Base-by-base conservation (phyloP, 352 stramenopile species). In the Phytophthora megakarya region DNA sequence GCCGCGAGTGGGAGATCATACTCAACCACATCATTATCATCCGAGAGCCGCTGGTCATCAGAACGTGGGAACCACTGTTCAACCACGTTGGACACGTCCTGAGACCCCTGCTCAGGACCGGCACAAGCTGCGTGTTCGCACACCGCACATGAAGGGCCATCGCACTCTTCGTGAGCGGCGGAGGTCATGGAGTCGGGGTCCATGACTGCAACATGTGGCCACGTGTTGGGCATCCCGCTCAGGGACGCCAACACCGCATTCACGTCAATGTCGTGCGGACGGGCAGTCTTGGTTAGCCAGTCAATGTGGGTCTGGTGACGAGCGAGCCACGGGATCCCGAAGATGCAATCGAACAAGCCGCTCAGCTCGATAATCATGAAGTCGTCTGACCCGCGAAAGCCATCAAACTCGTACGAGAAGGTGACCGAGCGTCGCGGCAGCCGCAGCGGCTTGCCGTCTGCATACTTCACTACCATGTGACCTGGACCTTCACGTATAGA, bases 281-380 rank as follows among this genome's bases (percentile, higher is more conserved):
- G 46, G 22, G 65, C 56, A 1, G 61, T 75, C n/a, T n/a, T n/a
- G n/a, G n/a, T n/a, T n/a, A n/a, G n/a, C n/a, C n/a, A n/a, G n/a
- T n/a, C n/a, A n/a, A n/a, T n/a, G n/a, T n/a, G n/a, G n/a, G n/a
- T n/a, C n/a, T n/a, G n/a, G n/a, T n/a, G n/a, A n/a, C n/a, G n/a
- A n/a, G n/a, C n/a, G n/a, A n/a, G n/a, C n/a, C n/a, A n/a, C n/a
- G n/a, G n/a, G n/a, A n/a, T n/a, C n/a, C n/a, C n/a, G n/a, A n/a
- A n/a, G n/a, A n/a, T n/a, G n/a, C n/a, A n/a, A n/a, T n/a, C n/a
- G n/a, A n/a, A n/a, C n/a, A n/a, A n/a, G 1, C 48, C 54, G 12
- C 45, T 49, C 19, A 75, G 23, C 4, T 82, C 54, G 19, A 79
- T 67, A 2, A 79, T 53, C 15, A 68, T 21, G 32, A 82, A 78